Conservation (phyloP, 331 rosid genomes). For the Malus hybrid region DNA sequence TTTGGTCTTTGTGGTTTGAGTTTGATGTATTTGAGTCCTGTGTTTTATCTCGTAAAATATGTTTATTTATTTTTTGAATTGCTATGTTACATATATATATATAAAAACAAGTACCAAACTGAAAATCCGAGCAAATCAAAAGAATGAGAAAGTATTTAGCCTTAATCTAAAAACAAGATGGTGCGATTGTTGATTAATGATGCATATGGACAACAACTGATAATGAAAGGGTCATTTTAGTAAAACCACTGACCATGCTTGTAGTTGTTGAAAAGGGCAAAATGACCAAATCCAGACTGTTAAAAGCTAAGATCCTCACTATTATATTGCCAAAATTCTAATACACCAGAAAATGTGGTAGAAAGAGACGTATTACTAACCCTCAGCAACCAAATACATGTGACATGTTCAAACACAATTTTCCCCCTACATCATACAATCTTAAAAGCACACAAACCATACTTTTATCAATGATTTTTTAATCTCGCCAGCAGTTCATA, state of each 20-base stretch:
- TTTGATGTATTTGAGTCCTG: background rate
- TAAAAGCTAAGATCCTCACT: background rate
- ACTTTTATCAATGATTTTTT: background rate
- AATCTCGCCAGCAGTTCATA: background rate
- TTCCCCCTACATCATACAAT: background rate
- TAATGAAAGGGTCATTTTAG: background rate
- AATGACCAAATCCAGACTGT: slow-evolving; percentile 16
- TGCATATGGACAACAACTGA: background rate
- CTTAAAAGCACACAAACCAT: background rate
- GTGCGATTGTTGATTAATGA: too few species aligned
- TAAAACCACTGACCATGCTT: slow-evolving; percentile 17
- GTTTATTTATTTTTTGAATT: too few species aligned
- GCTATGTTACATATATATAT: too few species aligned
- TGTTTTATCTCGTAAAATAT: background rate
- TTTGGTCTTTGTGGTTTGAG: background rate
- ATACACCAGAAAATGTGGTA: slow-evolving; percentile 1
- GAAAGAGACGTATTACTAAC: slow-evolving; percentile 33
- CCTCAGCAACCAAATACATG: slow-evolving; percentile 26
- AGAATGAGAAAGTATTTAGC: too few species aligned
- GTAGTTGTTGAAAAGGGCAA: slow-evolving; percentile 26
- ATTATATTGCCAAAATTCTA: background rate
- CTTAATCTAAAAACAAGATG: too few species aligned
- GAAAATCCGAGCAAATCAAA: background rate
- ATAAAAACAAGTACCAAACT: background rate
- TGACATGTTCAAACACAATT: background rate